Percentiles rank a stretch among this genome's conserved stretches.
phyloP scores from a whole-genome alignment of 176 grass and related monocot genomes.

The Tillandsia fasciculata region DNA sequence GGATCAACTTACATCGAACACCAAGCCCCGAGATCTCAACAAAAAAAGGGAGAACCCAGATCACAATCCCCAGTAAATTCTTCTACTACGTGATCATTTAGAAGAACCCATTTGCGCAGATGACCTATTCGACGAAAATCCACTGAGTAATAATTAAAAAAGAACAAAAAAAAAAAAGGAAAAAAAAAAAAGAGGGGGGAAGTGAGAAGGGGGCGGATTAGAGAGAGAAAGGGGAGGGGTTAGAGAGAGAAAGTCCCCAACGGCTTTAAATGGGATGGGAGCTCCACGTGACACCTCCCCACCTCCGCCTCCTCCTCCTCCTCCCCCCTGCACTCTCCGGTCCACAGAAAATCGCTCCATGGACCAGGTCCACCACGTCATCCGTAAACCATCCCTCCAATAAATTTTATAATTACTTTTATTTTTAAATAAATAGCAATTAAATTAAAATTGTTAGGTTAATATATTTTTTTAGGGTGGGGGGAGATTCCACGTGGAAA shows the following conservation, averaged over 20 bases:
- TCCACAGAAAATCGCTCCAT: background rate
- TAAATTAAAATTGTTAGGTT: no score
- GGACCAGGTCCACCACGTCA: no score
- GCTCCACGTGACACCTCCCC: background rate
- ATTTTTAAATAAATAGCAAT: no score
- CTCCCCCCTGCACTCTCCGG: background rate
- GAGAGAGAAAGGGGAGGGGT: background rate
- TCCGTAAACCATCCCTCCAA: no score
- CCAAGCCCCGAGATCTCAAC: background rate
- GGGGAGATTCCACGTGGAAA: background rate
- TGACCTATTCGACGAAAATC: background rate
- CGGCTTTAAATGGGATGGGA: conserved; percentile 3
- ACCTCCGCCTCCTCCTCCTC: background rate
- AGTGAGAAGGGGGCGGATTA: no score
- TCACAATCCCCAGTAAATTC: background rate
- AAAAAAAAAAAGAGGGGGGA: no score
- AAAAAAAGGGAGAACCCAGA: background rate
- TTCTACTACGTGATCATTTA: background rate
- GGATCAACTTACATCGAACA: background rate
- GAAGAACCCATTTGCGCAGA: background rate
- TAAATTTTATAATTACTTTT: no score
- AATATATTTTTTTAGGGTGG: background rate
- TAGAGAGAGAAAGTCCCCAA: background rate
- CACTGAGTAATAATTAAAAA: no score
- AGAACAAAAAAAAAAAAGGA: no score